These are phyloP conservation scores for Neonectria neomacrospora DNA, from an alignment of 2,329 filamentous ascomycete genomes.

Conservation along the genomic window DNA sequence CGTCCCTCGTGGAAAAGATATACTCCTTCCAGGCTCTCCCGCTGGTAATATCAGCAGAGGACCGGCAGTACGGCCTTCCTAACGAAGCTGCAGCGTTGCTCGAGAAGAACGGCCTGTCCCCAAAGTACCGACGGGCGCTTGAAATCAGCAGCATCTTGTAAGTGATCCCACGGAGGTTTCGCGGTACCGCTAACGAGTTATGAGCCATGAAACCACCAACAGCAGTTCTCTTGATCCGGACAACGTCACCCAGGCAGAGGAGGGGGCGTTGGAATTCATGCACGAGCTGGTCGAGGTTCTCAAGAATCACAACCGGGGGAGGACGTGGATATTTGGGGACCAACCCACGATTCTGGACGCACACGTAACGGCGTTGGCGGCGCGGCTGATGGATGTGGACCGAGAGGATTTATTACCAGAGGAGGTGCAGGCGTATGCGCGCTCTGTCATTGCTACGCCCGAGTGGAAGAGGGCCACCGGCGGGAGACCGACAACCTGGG, in stretches of 20 bases:
- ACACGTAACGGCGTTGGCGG: slow-evolving; percentile 38
- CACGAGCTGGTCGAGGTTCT: slow-evolving; percentile 34
- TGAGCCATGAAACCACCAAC: slow-evolving; percentile 44
- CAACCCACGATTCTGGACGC: slow-evolving; percentile 47
- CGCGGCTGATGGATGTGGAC: slow-evolving; percentile 41
- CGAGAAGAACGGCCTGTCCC: slow-evolving; percentile 41
- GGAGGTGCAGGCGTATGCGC: slow-evolving; percentile 36
- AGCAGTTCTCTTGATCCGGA: slow-evolving; percentile 40
- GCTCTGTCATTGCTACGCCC: slow-evolving; percentile 34
- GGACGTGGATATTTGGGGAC: slow-evolving; percentile 44
- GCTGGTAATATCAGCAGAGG: slow-evolving; percentile 39
- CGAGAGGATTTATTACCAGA: slow-evolving; percentile 40
- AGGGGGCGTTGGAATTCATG: slow-evolving; percentile 38
- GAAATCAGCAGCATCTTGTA: slow-evolving; percentile 48
- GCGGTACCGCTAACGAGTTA: slow-evolving; percentile 4
- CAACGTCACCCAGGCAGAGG: slow-evolving; percentile 40
- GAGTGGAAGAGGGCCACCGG: slow-evolving; percentile 44
- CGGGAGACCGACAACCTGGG: slow-evolving; percentile 43
- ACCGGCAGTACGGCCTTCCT: slow-evolving; percentile 41
- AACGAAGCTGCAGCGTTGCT: slow-evolving; percentile 46
- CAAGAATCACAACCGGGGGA: slow-evolving; percentile 20
- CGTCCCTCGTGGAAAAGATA: slow-evolving; percentile 40
- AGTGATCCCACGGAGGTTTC: slow-evolving; percentile 23
- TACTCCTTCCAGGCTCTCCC: slow-evolving; percentile 43
- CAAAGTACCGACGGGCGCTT: slow-evolving; percentile 43